Evolutionary conservation across 352 stramenopile species (phyloP).

Genomic region (Lagenidium sp.): DNA sequence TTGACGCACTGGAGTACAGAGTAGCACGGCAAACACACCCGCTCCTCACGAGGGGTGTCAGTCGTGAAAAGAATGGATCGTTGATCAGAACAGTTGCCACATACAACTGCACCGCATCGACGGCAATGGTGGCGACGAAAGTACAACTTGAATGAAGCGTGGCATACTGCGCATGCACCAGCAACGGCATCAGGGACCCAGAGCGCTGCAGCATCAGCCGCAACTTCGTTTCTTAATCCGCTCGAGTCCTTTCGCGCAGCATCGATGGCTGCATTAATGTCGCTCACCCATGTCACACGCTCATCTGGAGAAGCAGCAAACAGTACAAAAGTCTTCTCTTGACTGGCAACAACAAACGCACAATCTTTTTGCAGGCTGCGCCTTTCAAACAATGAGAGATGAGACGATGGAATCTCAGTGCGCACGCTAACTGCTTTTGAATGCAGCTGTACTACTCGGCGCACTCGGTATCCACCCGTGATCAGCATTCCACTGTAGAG

Average conservation of each 20-base stretch:
- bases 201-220: slow-evolving; percentile 52
- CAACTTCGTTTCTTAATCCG: slow-evolving; percentile 12
- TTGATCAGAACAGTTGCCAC: slow-evolving; percentile 60
- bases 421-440: slow-evolving; percentile 70
- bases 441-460: slow-evolving; percentile 55
- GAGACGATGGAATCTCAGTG: slow-evolving; percentile 34
- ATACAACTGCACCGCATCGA: slow-evolving; percentile 70
- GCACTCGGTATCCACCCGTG: slow-evolving; percentile 62
- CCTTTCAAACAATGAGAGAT: slow-evolving; percentile 38
- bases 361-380: slow-evolving; percentile 39
- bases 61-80: slow-evolving; percentile 62
- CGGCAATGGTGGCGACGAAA: slow-evolving; percentile 78
- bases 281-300: slow-evolving; percentile 44
- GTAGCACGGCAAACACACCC: slow-evolving; percentile 66
- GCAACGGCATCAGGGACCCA: slow-evolving; percentile 74
- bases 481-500: slow-evolving; percentile 75
- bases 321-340: slow-evolving; percentile 78
- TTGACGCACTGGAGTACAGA: slow-evolving; percentile 58
- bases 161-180: slow-evolving; percentile 57
- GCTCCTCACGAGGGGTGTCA: slow-evolving; percentile 50
- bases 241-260: slow-evolving; percentile 29
- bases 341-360: slow-evolving; percentile 67
- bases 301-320: slow-evolving; percentile 42
- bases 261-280: slow-evolving; percentile 40
- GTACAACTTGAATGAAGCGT: slow-evolving; percentile 56